Evolutionary conservation across 1,139 yeast species (phyloP), one percentile per base, ranked within the genome.

Genomic region (Trichomonascaceae sp.): DNA sequence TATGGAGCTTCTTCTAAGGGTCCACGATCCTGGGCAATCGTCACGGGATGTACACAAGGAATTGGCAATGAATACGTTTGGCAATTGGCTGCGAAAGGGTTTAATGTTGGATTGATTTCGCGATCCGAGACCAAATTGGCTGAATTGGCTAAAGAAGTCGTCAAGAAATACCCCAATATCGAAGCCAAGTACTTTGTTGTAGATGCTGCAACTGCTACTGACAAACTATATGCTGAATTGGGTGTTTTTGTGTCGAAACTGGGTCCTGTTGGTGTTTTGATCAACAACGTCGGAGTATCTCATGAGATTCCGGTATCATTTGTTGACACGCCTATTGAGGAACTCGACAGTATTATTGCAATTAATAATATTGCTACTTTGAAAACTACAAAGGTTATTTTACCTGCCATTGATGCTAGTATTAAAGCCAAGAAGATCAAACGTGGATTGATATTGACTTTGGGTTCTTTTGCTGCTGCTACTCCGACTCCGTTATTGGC

Each of bases 41-140:
- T 93, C 24, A 93, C 99, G 5, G 99, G 99, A 57, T 95, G 98
- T 5, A 88, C 97, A 50, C 99, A 93, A 69, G 99, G 99, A 45
- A 86, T 93, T 66, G 99, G 99, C 57, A 89, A 90, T 67, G 96
- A 93, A 69, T 93, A 81, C 66, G 85, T 96, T 1, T 67, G 74
- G 38, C 98, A 93, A 73, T 78, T 93, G 72, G 99, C 99, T 18
- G 71, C 79, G 55, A 83, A 80, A 61, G 96, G 96, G 1, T 85
- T 91, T 69, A 91, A 90, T 63, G 70, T 93, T 50, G 84, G 87
- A 6, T 76, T 95, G 61, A 85, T 91, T 20, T 87, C 96, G 41
- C 82, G 99, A 73, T 90, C 96, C 19, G 79, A 79, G 65, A 74
- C 87, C 50, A 93, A 91, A 69, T 79, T 95, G 62, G 85, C 83